Base-by-base conservation (phyloP, 78 protist genomes). In the Dictyostelium capitatum region DNA sequence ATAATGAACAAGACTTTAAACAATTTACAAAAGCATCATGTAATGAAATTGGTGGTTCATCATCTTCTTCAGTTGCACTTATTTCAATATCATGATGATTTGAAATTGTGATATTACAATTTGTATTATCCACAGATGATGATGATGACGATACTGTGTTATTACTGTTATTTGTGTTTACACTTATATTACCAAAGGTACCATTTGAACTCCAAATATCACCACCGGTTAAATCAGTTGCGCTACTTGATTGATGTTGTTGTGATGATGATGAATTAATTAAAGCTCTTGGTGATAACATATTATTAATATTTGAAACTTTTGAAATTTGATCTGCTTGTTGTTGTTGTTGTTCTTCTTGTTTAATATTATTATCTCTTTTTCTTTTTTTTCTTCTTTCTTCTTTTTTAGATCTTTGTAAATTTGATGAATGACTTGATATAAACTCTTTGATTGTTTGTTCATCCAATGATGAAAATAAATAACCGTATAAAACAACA, bases 21-120 rank as follows among this genome's bases (percentile, higher is more conserved):
- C 92, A 84, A 37, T 84, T 84, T 12, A 84, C 57, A 59, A 84
- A 84, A 4, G 92, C 92, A 56, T 84, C 92, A 65, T 84, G 92
- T 57, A 84, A 28, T 19, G 83, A 74, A 6, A 84, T 62, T 53
- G 59, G 78, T 41, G 51, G 17, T 15, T 74, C 82, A 28, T 84
- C 75, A 46, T 62, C 70, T 7, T 72, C 82, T 20, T 28, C 30
- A 28, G 17, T 25, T 20, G 47, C 28, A 28, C 32, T 30, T 11
- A 69, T 10, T 19, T 37, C 77, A 9, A 37, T 69, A 32, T 69
- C 30, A 32, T 23, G 50, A 32, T 23, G 50, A 32, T 17, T 32
- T 19, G 1, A 37, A 37, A 1, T 37, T 37, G 43, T 6, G 4
- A 12, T 64, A 64, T 64, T 64, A 23, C 30, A 19, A 73, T 47